Base-by-base conservation (phyloP, 78 protist species). In the slime mould (Dictyostelium discoideum) region DNA sequence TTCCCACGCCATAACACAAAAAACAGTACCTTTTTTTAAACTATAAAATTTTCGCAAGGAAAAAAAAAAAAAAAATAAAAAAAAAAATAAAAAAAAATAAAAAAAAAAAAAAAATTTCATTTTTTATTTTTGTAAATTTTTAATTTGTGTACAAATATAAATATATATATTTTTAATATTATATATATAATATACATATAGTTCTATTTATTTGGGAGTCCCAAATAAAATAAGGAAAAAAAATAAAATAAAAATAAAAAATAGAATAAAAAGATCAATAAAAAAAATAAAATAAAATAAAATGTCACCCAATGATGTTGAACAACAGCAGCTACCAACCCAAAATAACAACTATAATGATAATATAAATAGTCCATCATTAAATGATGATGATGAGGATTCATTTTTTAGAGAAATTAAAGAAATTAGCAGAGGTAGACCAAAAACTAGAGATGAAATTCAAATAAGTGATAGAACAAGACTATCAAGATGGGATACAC, bases 391-490 rank as follows among this genome's bases (percentile, higher is more conserved):
- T n/a, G 94, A 80, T 67, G 94, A 90, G 37, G 94, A 90, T 72
- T 50, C 73, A 14, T 90, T 90, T 79, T 90, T 90, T 50, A 88
- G 85, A 82, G 87, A 90, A 37, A 90, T 90, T 22, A 80, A 80
- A 54, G 87, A 80, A 29, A 90, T 90, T 54, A 63, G 65, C 14
- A 80, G 94, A 65, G 94, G 94, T 48, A 90, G 94, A 90, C 84
- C 86, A 26, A 80, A 86, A 39, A 90, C 86, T 18, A 63, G 94
- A 54, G 86, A 63, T 2, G 94, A 90, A 37, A 82, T 90, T 7
- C 37, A 26, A 50, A 32, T n/a, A 42, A 63, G 37, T 7, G 48
- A 42, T 16, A 80, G 87, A 82, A 82, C 84, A 37, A 80, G 74
- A 82, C 1, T 65, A 10, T 67, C 77, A 14, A 57, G 40, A 46